Base-by-base conservation (phyloP, 768 basidiomycete genomes). In the Termitomyces sp. region DNA sequence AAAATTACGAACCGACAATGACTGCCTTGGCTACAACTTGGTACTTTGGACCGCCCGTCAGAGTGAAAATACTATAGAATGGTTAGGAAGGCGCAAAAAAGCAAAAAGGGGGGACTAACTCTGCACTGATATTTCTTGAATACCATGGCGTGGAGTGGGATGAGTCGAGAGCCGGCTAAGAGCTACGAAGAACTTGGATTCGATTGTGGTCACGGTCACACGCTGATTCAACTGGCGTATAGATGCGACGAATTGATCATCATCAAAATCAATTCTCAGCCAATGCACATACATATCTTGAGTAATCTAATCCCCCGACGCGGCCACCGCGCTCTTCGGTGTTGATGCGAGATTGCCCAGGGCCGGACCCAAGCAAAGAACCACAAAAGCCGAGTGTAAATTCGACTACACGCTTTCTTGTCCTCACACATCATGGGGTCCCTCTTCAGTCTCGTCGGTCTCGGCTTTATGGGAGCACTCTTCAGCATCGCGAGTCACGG, bases 81-180 rank as follows among this genome's bases (percentile, higher is more conserved):
- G 40, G 15, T 47, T 20, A 51, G 34, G 42, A 20, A 54, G 40
- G 7, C n/a, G 7, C 17, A 54, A 50, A 9, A 36, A n/a, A 20
- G 36, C 37, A 46, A 11, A 46, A 61, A n/a, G 5, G 10, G 59
- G 10, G 8, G 49, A 70, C 80, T 47, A 69, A 81, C 82, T 34
- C 82, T 81, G 70, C 82, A 83, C 36, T 75, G 76, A 60, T 77
- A 72, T 47, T 73, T 79, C 69, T 83, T 83, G 71, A 75, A 81
- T 38, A 61, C 60, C 62, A 64, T 64, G 53, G 54, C 31, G 17
- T 43, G 38, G 46, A 12, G 31, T 17, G 31, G 50, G 17, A 29
- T 47, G 15, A 32, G 46, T 51, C n/a, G 42, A 56, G 40, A 20
- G 37, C 12, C 31, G 61, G 50, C 15, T 25, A 46, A 14, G 34